Percentiles rank a stretch among this genome's conserved stretches.
Conservation (phyloP, 495 filamentous ascomycete genomes). For the Penicillium canariense region DNA sequence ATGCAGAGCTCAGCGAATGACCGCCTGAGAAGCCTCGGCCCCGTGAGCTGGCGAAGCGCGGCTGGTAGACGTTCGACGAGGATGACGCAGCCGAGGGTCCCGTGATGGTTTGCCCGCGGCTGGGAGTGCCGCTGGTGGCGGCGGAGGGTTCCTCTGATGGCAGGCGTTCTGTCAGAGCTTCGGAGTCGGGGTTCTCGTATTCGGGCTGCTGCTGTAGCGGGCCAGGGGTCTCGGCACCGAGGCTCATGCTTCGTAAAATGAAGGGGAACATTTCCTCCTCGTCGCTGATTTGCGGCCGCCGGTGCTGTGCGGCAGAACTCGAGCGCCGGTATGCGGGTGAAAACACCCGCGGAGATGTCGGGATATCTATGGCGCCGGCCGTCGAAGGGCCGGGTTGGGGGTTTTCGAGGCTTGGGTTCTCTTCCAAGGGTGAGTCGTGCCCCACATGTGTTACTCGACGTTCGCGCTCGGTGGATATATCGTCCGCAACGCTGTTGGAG, state of each 20-base stretch:
- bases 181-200: constrained; percentile 23
- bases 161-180: constrained; percentile 25
- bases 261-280: constrained; percentile 60
- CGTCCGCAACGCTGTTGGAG: constrained; percentile 81
- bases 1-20: constrained; percentile 45
- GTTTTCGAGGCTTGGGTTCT: constrained; percentile 34
- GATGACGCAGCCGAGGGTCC: constrained; percentile 41
- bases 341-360: constrained; percentile 67
- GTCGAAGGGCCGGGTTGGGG: constrained; percentile 45
- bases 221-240: constrained; percentile 55
- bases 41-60: constrained; percentile 40
- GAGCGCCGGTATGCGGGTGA: constrained; percentile 63
- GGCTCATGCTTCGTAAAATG: constrained; percentile 71
- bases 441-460: constrained; percentile 29
- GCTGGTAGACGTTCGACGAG: constrained; percentile 39
- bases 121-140: constrained; percentile 31
- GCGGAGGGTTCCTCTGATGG: constrained; percentile 25
- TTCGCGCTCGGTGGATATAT: constrained; percentile 42
- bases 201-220: constrained; percentile 46
- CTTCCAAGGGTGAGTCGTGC: constrained; percentile 37
- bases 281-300: constrained; percentile 52
- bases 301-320: constrained; percentile 75
- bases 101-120: constrained; percentile 28
- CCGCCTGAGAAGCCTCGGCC: constrained; percentile 43
- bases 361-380: constrained; percentile 78